Base-by-base conservation (phyloP, 2,329 filamentous ascomycete genomes). In the Lachnellula subtilissima region DNA sequence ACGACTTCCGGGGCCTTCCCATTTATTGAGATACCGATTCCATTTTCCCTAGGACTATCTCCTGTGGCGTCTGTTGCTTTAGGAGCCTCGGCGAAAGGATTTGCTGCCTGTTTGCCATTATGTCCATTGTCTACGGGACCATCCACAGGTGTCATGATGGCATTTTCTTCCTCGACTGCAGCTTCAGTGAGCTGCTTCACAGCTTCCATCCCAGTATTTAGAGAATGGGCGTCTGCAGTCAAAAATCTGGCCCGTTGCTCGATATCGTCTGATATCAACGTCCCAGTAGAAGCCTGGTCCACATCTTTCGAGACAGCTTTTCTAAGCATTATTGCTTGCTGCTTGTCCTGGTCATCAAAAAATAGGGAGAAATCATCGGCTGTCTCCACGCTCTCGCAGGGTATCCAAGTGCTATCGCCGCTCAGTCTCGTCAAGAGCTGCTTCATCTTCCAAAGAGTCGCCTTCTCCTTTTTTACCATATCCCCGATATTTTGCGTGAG, bases 401-500 rank as follows among this genome's bases (percentile, higher is more conserved):
- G 83, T 46, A 80, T 78, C 84, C 84, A 87, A 14, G 82, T 84
- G 60, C 85, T 82, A 69, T 95, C 90, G 35, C 90, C 90, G 49
- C 87, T 84, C 8, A 94, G 78, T 61, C 83, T 82, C 35, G 86
- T 88, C 62, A 90, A 78, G 50, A 94, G 73, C 62, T 87, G 83
- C 68, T 90, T 90, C 48, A 90, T 85, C 64, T 83, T 84, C 82
- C 86, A 89, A 11, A 93, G 74, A 5, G 85, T 84, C 25, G 77
- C 76, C 60, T 88, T 88, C 69, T 94, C 90, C 67, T 87, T 87
- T 55, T 89, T 84, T 76, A 90, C 83, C 63, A 89, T 86, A 55
- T 82, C 78, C 61, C 83, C 81, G 53, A 84, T 86, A 71, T 92
- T 85, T 46, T 78, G 77, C 17, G 86, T 83, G 54, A 95, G 80